Percentiles rank a stretch among this genome's conserved stretches.
Conservation (phyloP, 129 eudicot genomes). For the Daucus carota region DH1_v3.0 NC_030382.2:30158001-30158500, state of each 20-base stretch:
- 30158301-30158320: not conserved
- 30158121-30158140: conserved; percentile 45
- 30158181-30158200: conserved; percentile 62
- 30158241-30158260: conserved; percentile 68
- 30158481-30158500: not conserved
- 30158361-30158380: too few species aligned
- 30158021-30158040: conserved; percentile 91
- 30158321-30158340: not conserved
- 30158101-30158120: conserved; percentile 70
- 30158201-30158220: conserved; percentile 60
- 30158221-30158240: conserved; percentile 78
- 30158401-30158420: not conserved
- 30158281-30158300: conserved; percentile 23
- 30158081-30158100: conserved; percentile 45
- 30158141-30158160: conserved; percentile 50
- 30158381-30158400: too few species aligned
- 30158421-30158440: not conserved
- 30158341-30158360: too few species aligned
- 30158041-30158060: conserved; percentile 27
- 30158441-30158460: not conserved
- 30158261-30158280: conserved; percentile 81
- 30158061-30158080: conserved; percentile 49
- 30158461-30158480: not conserved
- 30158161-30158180: conserved; percentile 34
- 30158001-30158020: conserved; percentile 56